Conservation (phyloP, 495 filamentous ascomycete species). For the Xylaria nigripes region DNA sequence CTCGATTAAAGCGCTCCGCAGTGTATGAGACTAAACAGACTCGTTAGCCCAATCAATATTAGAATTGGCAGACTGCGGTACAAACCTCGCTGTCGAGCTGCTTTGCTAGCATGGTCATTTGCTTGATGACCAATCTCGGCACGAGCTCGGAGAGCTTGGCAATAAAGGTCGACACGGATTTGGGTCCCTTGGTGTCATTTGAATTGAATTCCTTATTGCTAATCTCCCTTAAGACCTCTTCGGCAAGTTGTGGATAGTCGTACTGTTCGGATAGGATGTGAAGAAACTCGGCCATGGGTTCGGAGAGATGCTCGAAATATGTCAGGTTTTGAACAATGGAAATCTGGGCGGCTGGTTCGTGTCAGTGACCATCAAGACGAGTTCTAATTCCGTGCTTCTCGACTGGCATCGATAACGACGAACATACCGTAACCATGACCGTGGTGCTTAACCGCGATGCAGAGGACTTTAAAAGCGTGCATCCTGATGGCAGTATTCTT, state of each 20-base stretch:
- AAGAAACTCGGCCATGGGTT: conserved; percentile 97
- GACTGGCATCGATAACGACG: neutral
- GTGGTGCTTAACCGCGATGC: conserved; percentile 96
- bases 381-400: neutral
- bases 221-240: conserved; percentile 88
- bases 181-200: conserved; percentile 90
- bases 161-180: conserved; percentile 96
- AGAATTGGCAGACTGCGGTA: neutral
- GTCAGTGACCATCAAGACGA: conserved; percentile 19
- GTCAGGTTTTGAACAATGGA: conserved; percentile 95
- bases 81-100: conserved; percentile 86
- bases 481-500: conserved; percentile 88
- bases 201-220: conserved; percentile 97
- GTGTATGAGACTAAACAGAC: conserved; percentile 65
- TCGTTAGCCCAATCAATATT: conserved; percentile 12
- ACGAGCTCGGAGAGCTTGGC: conserved; percentile 91
- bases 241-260: conserved; percentile 90
- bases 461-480: conserved; percentile 95
- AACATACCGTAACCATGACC: conserved; percentile 86
- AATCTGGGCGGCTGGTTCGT: conserved; percentile 76
- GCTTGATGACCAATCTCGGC: conserved; percentile 88
- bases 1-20: conserved; percentile 89
- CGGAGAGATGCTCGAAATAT: conserved; percentile 95
- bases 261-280: conserved; percentile 96
- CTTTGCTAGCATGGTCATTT: conserved; percentile 89